Evolutionary conservation across 2,329 filamentous ascomycete genomes (phyloP), one percentile per base, ranked within the genome.

Genomic region (Aspergillus sp.): DNA sequence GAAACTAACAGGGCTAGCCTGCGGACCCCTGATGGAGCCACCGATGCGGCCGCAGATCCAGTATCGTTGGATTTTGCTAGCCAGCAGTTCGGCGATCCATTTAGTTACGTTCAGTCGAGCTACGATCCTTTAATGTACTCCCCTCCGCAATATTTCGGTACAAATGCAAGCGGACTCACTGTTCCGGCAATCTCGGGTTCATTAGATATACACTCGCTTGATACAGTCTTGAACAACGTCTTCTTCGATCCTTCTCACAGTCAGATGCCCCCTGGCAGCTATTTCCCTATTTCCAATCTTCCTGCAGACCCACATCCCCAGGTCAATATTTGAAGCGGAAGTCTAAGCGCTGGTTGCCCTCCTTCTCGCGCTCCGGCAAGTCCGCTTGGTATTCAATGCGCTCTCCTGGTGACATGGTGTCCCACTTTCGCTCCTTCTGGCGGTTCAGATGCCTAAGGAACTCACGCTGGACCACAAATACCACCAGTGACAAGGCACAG

Each of bases 281-380:
- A 15, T 35, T 35, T 11, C 15, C n/a, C n/a, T 2, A 21, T 49
- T 11, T 6, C 15, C 9, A 11, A 31, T 31, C 3, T 31, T 31
- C 27, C 27, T 31, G 27, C 8, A 11, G 27, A 31, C 9, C 8
- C 8, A 11, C 27, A 31, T 31, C 9, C 14, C 6, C 3, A 3
- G 1, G 23, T 57, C 52, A 80, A 61, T 82, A 80, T 8, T 75
- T 75, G 64, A 82, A 83, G n/a, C 78, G 72, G 64, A 84, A 82
- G 63, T 83, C 80, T 19, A 83, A 59, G 24, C 80, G 73, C 67
- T 77, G 79, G 63, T 82, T 82, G 2, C 81, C 80, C 23, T 82
- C 80, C 39, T 67, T 62, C 60, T 81, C 78, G 35, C 78, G 71
- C 9, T 73, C 73, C 35, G 66, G 71, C n/a, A 73, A 71, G 47